Conservation (phyloP, 768 basidiomycete genomes). For the Mycena olivaceomarginata region DNA sequence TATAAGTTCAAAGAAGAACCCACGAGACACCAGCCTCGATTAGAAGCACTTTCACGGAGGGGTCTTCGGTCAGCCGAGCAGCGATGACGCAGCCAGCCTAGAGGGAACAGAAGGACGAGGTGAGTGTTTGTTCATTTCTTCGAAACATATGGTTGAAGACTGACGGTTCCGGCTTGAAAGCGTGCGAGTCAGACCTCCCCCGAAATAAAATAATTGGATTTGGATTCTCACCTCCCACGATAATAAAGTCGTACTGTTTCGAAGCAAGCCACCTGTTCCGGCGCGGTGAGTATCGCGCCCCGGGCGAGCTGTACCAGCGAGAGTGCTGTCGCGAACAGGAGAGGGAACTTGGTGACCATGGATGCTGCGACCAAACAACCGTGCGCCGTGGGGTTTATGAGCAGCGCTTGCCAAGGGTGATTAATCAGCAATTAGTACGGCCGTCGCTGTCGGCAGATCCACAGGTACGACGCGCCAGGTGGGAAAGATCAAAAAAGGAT, state of each 20-base stretch:
- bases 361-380: background rate
- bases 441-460: no score
- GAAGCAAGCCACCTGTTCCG: background rate
- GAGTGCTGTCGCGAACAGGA: background rate
- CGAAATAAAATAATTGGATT: background rate
- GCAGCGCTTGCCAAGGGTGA: no score
- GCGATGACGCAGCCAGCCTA: slow-evolving; percentile 61
- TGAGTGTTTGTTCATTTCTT: no score
- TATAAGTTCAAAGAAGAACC: background rate
- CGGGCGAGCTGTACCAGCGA: background rate
- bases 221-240: slow-evolving; percentile 26
- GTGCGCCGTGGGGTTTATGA: no score
- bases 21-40: slow-evolving; percentile 51
- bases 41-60: slow-evolving; percentile 58
- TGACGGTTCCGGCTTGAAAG: no score
- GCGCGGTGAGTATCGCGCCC: background rate
- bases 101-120: background rate
- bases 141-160: background rate
- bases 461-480: no score
- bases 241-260: slow-evolving; percentile 35
- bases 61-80: slow-evolving; percentile 56
- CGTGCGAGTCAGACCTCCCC: background rate
- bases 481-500: no score
- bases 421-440: no score
- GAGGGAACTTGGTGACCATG: background rate